Conservation (phyloP, 2,329 filamentous ascomycete species). For the Periconia digitata region DNA sequence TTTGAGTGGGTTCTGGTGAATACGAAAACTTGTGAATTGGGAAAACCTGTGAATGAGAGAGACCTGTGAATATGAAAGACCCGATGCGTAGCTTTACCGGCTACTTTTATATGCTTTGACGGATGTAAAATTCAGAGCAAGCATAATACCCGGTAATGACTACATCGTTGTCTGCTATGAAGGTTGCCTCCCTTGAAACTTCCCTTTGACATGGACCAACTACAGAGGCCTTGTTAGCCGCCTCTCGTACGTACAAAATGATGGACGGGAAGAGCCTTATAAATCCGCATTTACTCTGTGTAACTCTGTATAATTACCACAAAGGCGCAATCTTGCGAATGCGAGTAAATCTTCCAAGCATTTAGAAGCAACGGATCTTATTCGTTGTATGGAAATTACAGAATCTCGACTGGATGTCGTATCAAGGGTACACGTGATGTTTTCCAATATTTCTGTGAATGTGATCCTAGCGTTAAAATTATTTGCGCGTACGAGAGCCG, state of each 20-base stretch:
- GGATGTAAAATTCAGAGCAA: background rate
- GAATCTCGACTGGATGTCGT: background rate
- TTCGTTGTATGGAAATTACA: background rate
- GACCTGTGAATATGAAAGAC: too few relatives aligned
- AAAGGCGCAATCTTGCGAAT: background rate
- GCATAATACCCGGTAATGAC: background rate
- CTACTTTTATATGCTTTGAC: background rate
- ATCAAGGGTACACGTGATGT: background rate
- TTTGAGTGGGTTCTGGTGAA: too few relatives aligned
- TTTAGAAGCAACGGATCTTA: background rate
- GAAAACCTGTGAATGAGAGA: too few relatives aligned
- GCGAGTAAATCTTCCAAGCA: background rate
- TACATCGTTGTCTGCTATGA: background rate
- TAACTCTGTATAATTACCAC: background rate
- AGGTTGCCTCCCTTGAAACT: background rate
- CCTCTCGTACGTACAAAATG: background rate
- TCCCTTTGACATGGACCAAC: background rate
- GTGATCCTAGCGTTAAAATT: background rate
- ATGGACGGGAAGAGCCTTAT: background rate
- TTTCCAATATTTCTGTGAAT: background rate
- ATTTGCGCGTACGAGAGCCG: background rate
- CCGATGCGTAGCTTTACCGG: background rate
- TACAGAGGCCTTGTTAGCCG: background rate
- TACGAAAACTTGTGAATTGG: too few relatives aligned
- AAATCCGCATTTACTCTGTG: background rate